phyloP scores from a whole-genome alignment of 768 basidiomycete species.

The Amanita muscaria region DNA sequence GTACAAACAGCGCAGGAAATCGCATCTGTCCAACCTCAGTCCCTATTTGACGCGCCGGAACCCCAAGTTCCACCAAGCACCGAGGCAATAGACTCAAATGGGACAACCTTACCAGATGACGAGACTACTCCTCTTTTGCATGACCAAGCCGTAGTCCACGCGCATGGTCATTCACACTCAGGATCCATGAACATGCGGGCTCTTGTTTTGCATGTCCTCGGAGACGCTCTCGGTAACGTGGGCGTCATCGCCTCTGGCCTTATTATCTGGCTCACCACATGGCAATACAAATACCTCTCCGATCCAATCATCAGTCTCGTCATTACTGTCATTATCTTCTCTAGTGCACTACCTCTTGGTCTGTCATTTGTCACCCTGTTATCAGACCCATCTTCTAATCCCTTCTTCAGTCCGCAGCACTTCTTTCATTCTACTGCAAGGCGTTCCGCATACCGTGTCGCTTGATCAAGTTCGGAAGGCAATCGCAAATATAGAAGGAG shows the following conservation, averaged over 20 bases:
- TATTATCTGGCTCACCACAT: conserved; percentile 84
- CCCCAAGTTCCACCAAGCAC: conserved; percentile 14
- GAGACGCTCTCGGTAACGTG: conserved; percentile 96
- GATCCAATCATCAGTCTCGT: conserved; percentile 91
- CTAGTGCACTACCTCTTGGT: conserved; percentile 88
- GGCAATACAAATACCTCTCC: conserved; percentile 82
- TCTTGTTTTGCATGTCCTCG: conserved; percentile 86
- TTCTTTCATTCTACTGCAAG: conserved; percentile 91
- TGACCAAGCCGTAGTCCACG: conserved; percentile 12
- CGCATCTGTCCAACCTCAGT: conserved; percentile 44
- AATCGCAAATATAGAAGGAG: conserved; percentile 78
- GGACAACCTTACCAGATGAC: conserved; percentile 6
- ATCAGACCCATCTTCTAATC: conserved; percentile 4
- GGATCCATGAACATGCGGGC: conserved; percentile 98
- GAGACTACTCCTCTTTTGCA: conserved; percentile 42
- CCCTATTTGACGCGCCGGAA: conserved; percentile 16
- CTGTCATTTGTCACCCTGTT: conserved; percentile 15
- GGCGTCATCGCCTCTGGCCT: conserved; percentile 95
- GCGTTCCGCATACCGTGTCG: conserved; percentile 83
- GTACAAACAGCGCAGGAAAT: conserved; percentile 83
- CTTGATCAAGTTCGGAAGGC: conserved; percentile 81
- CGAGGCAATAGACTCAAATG: conserved; percentile 11
- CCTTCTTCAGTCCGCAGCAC: conserved; percentile 65
- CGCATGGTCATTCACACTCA: conserved; percentile 15
- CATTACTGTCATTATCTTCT: conserved; percentile 95